Evolutionary conservation across 2,329 filamentous ascomycete species (phyloP), one percentile per base, ranked within the genome.

Genomic region (Microdochium bolleyi): DNA sequence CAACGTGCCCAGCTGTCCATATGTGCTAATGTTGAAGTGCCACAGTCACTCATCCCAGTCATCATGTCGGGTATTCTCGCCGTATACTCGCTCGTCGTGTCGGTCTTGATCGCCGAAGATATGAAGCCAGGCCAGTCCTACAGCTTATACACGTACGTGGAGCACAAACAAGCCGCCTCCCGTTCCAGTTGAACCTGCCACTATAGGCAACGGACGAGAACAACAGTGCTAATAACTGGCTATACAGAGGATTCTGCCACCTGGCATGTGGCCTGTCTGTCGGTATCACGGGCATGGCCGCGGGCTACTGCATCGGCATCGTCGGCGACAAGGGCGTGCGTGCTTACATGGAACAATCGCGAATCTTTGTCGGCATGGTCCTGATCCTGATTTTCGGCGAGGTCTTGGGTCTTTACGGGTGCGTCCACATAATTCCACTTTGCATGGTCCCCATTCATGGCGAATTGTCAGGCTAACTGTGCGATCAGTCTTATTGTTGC

Each of bases 21-120:
- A 11, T 5, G 5, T 30, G 27, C 11, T 30, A 30, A 30, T 30
- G 3, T 22, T 21, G 9, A 19, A 8, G 48, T 30, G 27, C 27
- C 11, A 32, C 62, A 91, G 88, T 92, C 87, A 53, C 76, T 92
- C 51, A 92, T 92, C 61, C 88, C 89, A 57, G 88, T 94, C 60
- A 86, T 99, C 77, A 99, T 99, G 94, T 95, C 94, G 62, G 94
- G 94, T 83, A 99, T 99, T 68, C 90, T 99, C 65, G 94, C 94
- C 54, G 94, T 99, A 61, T 99, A 99, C 75, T 89, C 92, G 51
- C 88, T 99, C 62, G 94, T 99, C 64, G 92, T 99, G 61, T 88
- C 92, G 19, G 94, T 99, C 65, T 83, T 99, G 61, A 99, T 99
- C 69, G 89, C 91, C 53, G 87, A 90, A 71, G 90, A 96, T 69